A percentile compares a stretch with the other conserved stretches of the same genome.
These are phyloP conservation scores for Rhodotorula sp. DNA, from an alignment of 1,284 basidiomycete species.

Conservation along the genomic window DNA sequence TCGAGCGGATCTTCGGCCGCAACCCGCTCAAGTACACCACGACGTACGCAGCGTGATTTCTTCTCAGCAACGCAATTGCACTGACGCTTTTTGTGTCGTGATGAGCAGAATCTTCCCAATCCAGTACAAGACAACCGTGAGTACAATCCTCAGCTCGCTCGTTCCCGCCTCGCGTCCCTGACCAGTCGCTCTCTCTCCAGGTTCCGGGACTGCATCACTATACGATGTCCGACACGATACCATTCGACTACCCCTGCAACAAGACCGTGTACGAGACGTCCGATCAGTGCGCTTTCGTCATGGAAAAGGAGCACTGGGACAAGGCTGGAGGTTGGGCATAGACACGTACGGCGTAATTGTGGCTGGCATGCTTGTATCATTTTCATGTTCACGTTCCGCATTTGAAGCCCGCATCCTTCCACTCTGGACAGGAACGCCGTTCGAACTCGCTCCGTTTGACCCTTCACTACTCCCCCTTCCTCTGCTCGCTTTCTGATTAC, in stretches of 20 bases:
- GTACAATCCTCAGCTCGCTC: not conserved
- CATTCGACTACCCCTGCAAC: slow-evolving; percentile 9
- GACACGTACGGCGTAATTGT: no score
- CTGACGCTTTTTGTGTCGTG: no score
- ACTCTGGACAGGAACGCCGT: no score
- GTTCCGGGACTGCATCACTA: slow-evolving; percentile 9
- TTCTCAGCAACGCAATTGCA: not conserved
- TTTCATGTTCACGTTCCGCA: no score
- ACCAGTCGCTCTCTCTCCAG: not conserved
- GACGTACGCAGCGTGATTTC: not conserved
- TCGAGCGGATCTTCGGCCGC: not conserved
- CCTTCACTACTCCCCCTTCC: no score
- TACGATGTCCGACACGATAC: slow-evolving; percentile 11
- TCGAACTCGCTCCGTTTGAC: no score
- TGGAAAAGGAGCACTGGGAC: not conserved
- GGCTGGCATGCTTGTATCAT: no score
- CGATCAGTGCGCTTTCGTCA: not conserved
- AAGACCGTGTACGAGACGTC: not conserved
- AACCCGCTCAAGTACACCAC: slow-evolving; percentile 6
- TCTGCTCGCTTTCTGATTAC: no score
- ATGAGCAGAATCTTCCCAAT: not conserved
- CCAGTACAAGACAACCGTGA: not conserved
- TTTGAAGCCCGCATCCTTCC: no score
- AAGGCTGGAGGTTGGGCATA: not conserved
- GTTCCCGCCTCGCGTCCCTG: not conserved